Conservation (phyloP, 106 monocot genomes). For the Iris macrosiphon region DNA sequence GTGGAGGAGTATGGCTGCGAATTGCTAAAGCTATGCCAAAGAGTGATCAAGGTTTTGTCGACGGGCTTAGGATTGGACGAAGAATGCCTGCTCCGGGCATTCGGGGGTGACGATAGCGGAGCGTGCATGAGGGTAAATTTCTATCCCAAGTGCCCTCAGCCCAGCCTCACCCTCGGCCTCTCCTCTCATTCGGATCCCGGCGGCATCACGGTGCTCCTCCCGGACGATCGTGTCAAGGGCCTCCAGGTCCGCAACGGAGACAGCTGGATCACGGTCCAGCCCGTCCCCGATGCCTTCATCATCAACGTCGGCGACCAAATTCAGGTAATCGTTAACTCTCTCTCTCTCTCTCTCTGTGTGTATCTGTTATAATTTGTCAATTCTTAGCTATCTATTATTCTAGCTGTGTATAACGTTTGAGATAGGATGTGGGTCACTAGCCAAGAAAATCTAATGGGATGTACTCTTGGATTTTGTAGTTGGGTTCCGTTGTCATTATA, state of each 20-base stretch:
- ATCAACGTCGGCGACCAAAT: slow-evolving; percentile 29
- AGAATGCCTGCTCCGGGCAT: slow-evolving; percentile 1
- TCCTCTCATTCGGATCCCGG: slow-evolving; percentile 28
- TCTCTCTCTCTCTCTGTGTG: too few species aligned
- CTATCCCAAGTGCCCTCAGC: slow-evolving; percentile 31
- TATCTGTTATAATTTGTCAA: not conserved
- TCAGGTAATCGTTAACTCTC: slow-evolving; percentile 8
- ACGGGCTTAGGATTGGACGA: slow-evolving; percentile 8
- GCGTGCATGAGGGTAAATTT: slow-evolving; percentile 16
- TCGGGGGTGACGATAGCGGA: slow-evolving; percentile 13
- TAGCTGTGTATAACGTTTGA: not conserved
- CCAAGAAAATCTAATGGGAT: too few species aligned
- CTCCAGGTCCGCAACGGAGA: slow-evolving; percentile 13
- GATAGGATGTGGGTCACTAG: not conserved
- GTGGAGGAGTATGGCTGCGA: slow-evolving; percentile 17
- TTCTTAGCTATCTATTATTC: not conserved
- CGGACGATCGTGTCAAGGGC: slow-evolving; percentile 14
- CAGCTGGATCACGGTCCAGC: slow-evolving; percentile 16
- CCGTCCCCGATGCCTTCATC: slow-evolving; percentile 12
- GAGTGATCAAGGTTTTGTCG: slow-evolving; percentile 13
- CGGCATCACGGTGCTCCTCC: slow-evolving; percentile 21
- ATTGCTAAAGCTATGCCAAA: slow-evolving; percentile 6
- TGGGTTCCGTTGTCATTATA: too few species aligned
- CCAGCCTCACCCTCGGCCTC: slow-evolving; percentile 19
- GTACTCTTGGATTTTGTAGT: too few species aligned